Evolutionary conservation across 805 yeast genomes (phyloP), one percentile per base, ranked within the genome.

Genomic region (Candida sakaeoensis): DNA sequence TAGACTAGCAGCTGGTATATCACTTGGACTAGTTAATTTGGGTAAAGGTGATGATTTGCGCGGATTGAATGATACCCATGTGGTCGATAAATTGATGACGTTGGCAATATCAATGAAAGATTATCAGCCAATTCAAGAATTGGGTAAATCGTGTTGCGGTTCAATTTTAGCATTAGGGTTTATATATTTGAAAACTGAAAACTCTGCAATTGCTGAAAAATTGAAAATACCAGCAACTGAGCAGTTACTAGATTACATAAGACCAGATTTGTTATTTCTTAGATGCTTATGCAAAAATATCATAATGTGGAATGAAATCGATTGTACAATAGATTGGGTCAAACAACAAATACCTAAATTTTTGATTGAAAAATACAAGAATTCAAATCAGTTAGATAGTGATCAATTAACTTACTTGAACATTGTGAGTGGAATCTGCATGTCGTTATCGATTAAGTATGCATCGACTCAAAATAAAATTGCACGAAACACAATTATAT

Each of bases 1-100:
- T 52, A 65, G 95, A 40, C 63, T 87, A 9, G 85, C 95, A 1
- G 95, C 95, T 1, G 99, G 99, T 0, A 75, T 91, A 30, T 79
- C 95, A 0, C 60, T 90, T 13, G 99, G 99, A 0, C 75, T 81
- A 41, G 80, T 89, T 12, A 89, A 90, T 52, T 58, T 89, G 22
- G 96, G 95, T 0, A 75, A 77, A 41, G 95, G 93, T 1, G 74
- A 74, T 38, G 77, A 74, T 43, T 58, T 82, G 36, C 64, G 73
- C 35, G 80, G 80, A 0, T 58, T 78, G 32, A 74, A 74, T 44
- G 93, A 83, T 53, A 70, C 82, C 0, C 80, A 74, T 49, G 74
- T 85, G 4, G 75, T 80, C 17, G 88, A 82, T 43, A 67, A 64
- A 36, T 61, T 88, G 25, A 54, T 82, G 30, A 65, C 79, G 0